Evolutionary conservation across 1,284 basidiomycete genomes (phyloP), one percentile per base, ranked within the genome.

Genomic region (Ustilago loliicola): DNA sequence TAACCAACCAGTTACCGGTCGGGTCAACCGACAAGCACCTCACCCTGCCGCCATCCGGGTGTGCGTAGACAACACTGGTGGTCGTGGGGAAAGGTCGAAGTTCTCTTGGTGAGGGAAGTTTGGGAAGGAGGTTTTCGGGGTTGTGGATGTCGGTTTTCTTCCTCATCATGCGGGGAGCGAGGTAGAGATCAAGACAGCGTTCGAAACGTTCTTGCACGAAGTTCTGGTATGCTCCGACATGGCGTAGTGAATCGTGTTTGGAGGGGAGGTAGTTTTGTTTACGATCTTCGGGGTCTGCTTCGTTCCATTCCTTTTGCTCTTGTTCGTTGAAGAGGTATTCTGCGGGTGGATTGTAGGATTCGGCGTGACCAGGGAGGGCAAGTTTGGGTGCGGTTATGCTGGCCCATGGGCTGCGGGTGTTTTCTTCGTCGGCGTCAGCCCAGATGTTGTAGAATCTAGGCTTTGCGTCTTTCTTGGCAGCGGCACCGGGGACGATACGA

Each of bases 341-440:
- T 82, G 92, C 94, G 3, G 97, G 97, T 27, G 97, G 97, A 86
- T 99, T 99, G 88, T 99, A 99, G 1, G 96, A 98, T 88, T 99
- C 96, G 40, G 92, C 91, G 79, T 98, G 93, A 13, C 92, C 93
- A 2, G 97, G 97, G 1, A 97, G 91, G 29, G 91, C 90, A 4
- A 92, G 91, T 88, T 98, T 98, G 3, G 97, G 97, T 8, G 97
- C 96, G 23, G 96, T 93, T 83, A 96, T 92, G 55, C 62, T 54
- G n/a, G 68, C 66, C 69, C 69, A 77, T 9, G 74, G 74, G 34
- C 66, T 72, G 25, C 74, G 65, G 10, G 66, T 61, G 51, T 76
- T 61, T 86, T 90, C 89, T 29, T 80, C 78, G 81, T 90, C 89
- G 36, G 86, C 83, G 40, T 89, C 88, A 34, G 92, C 92, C 97